Percentiles rank a stretch among this genome's conserved stretches.
These are phyloP conservation scores for Piloderma croceum DNA, from an alignment of 768 basidiomycete species.

Conservation along the genomic window DNA sequence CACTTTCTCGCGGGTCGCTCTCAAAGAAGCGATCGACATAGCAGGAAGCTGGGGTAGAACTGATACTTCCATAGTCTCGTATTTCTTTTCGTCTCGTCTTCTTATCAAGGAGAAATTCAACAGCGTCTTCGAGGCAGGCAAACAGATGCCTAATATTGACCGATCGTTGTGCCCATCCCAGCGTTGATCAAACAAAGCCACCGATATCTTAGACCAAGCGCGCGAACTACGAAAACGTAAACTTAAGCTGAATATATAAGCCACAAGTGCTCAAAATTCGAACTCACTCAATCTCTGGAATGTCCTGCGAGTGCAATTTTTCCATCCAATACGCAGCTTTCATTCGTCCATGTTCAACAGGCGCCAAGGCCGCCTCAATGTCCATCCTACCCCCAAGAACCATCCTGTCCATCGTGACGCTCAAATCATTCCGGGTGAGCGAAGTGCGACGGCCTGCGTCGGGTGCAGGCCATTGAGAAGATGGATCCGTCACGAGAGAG, in stretches of 20 bases:
- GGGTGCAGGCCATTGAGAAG: no score
- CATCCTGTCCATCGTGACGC: conserved; percentile 63
- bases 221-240: conserved; percentile 27
- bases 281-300: conserved; percentile 44
- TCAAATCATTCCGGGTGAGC: conserved; percentile 48
- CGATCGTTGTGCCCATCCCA: conserved; percentile 51
- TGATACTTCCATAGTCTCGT: conserved; percentile 37
- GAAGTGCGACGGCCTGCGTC: conserved; percentile 31
- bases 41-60: conserved; percentile 37
- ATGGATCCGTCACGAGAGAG: background rate
- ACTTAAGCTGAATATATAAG: background rate
- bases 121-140: conserved; percentile 41
- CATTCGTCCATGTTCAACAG: conserved; percentile 59
- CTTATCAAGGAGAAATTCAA: conserved; percentile 45
- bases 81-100: conserved; percentile 18
- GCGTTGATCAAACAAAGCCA: conserved; percentile 59
- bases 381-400: conserved; percentile 48
- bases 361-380: conserved; percentile 32
- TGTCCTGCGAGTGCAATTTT: conserved; percentile 44
- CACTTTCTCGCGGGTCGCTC: conserved; percentile 56
- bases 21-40: conserved; percentile 50
- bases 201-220: conserved; percentile 44
- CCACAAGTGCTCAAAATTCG: background rate
- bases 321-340: conserved; percentile 73
- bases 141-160: conserved; percentile 50